Base-by-base conservation (phyloP, 2,329 filamentous ascomycete genomes). In the Phaeosphaeriaceae sp. region DNA sequence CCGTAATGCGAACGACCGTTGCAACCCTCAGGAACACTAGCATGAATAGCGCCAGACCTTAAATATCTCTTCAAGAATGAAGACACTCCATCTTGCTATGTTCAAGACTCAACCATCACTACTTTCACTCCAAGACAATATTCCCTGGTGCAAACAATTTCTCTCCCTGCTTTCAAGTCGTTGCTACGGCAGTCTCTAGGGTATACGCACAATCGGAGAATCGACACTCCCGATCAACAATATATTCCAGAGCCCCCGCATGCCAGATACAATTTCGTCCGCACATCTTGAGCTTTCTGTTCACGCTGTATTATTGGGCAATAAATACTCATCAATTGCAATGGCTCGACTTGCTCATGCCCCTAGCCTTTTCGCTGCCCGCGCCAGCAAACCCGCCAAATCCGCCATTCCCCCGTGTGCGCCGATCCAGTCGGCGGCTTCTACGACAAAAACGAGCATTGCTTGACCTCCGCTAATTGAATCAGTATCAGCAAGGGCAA, bases 361-460 rank as follows among this genome's bases (percentile, higher is more conserved):
- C 7, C 21, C 46, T 23, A 28, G 19, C 43, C 28, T 28, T 44
- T 15, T 44, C 23, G 50, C 40, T 44, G 22, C 30, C 23, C 4
- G 44, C 44, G 21, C 17, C 49, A 53, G 13, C 35, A 52, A 15
- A 22, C 7, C 22, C 32, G 26, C 24, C 50, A 40, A 40, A n/a
- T 26, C 35, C 54, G 49, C 35, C 47, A n/a, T 48, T 17, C 17
- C 42, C 15, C 21, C 26, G 50, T 49, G 52, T 48, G 53, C 50
- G 26, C 49, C 52, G 46, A 52, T 49, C 49, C 52, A 56, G 49
- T 59, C 46, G 53, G 43, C 23, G 30, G 19, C 49, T 50, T 55
- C 52, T 44, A 55, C 23, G 43, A 49, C 52, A 23, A 48, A 21
- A 19, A 17, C 43, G 30, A 35, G 21, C 35, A 7, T 35, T 30